A percentile compares a stretch with the other conserved stretches of the same genome.
Conservation (phyloP, 306 rosid genomes). For the Prunus padus region DNA sequence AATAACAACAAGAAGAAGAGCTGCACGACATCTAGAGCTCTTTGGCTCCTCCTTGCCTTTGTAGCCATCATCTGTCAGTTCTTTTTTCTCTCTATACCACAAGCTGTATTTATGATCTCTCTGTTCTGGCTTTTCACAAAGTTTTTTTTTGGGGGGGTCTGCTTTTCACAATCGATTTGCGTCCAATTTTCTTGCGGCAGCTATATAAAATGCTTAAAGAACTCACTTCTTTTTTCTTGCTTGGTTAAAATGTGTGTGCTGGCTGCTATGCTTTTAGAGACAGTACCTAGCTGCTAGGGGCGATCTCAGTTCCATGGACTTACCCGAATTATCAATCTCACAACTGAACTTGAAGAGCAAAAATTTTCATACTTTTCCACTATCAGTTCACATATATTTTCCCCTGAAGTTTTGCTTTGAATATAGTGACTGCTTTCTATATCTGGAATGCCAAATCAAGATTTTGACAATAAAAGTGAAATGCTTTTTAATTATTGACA, state of each 20-base stretch:
- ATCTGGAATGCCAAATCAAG: not conserved
- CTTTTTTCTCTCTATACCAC: not conserved
- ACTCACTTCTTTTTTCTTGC: not conserved
- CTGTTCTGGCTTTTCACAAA: not conserved
- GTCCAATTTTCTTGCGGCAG: not conserved
- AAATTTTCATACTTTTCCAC: not conserved
- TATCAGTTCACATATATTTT: not conserved
- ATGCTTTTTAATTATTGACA: not conserved
- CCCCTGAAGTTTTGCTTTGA: not conserved
- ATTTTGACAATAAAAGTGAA: not conserved
- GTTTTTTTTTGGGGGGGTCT: not conserved
- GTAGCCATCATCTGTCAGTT: slow-evolving; percentile 34
- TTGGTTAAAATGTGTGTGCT: not conserved
- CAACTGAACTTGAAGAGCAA: not conserved
- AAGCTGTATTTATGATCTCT: not conserved
- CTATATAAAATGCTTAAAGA: not conserved
- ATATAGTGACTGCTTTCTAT: not conserved
- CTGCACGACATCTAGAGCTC: slow-evolving; percentile 4
- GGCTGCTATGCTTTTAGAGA: too few relatives aligned
- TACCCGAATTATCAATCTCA: too few relatives aligned
- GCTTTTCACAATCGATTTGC: not conserved
- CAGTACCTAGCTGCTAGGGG: too few relatives aligned
- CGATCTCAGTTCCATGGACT: too few relatives aligned
- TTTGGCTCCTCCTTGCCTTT: slow-evolving; percentile 29
- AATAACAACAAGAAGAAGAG: not conserved